Base-by-base conservation (phyloP, 2,329 filamentous ascomycete genomes). In the Phaeomoniella chlamydospora region DNA sequence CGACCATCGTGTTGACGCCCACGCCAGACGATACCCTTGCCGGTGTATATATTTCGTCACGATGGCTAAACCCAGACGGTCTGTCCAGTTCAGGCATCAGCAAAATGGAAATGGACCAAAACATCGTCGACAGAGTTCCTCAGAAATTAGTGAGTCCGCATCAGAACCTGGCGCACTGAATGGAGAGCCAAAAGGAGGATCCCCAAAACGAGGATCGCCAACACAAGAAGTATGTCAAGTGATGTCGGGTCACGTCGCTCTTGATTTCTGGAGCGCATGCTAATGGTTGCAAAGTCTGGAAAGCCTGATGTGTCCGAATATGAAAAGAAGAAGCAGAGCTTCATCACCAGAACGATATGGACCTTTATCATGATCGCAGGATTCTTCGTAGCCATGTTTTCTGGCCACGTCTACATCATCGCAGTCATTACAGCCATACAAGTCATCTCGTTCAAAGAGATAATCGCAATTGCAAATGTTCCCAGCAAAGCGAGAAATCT, bases 291-390 rank as follows among this genome's bases (percentile, higher is more conserved):
- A 15, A 17, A 31, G 19, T 9, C 14, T 18, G 17, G 3, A 29
- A 12, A 22, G 56, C 53, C 57, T 36, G 53, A 54, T 37, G 56
- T 64, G 40, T 72, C 74, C 47, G 90, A 94, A 43, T 94, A 92
- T 58, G 86, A 96, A 56, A 96, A 96, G 74, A 98, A 98, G 64
- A 94, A 93, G 66, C 80, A 86, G 58, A 94, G 90, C 57, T 96
- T 98, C 67, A 82, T 94, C 52, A 93, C 86, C 29, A 79, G 90
- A 51, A 88, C 88, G 37, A 85, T 94, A 68, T 98, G 90, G 90
- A 94, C 85, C 3, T 79, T 98, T 45, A 79, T 94, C 62, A 98
- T 98, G 90, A 93, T 98, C 49, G 81, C 68, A 37, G 72, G 76
- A 52, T 98, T 98, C 71, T 94, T 96, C 61, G 71, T 74, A 39